Percentiles rank a stretch among this genome's conserved stretches.
Conservation (phyloP, 805 yeast genomes). For the Starmerella apis region DNA sequence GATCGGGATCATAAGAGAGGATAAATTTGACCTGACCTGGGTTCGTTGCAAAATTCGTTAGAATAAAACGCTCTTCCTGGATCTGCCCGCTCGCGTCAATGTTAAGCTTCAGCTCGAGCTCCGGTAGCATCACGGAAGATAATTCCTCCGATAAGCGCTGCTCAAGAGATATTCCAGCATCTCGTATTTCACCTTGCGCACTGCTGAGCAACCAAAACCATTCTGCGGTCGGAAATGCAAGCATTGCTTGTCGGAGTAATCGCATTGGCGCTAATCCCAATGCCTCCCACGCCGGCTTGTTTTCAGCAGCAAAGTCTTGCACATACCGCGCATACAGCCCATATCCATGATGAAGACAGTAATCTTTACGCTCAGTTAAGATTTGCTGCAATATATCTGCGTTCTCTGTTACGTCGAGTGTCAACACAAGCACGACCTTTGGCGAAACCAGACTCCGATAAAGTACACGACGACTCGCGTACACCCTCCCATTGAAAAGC, state of each 20-base stretch:
- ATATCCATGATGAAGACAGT: conserved; percentile 62
- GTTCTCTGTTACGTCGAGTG: conserved; percentile 62
- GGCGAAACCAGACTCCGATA: conserved; percentile 25
- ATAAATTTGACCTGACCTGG: background rate
- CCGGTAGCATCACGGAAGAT: background rate
- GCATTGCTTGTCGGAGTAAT: conserved; percentile 71
- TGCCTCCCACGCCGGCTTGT: conserved; percentile 25
- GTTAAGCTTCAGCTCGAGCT: conserved; percentile 1
- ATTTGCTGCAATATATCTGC: conserved; percentile 48
- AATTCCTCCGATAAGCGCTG: background rate
- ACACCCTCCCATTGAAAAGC: conserved; percentile 23
- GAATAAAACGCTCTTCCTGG: background rate
- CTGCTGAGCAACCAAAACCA: conserved; percentile 77
- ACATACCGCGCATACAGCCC: conserved; percentile 73
- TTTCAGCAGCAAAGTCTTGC: conserved; percentile 51
- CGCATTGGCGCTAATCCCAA: conserved; percentile 47
- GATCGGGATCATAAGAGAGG: background rate
- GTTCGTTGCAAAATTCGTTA: conserved; percentile 2
- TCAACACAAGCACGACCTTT: conserved; percentile 56
- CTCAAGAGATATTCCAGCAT: background rate
- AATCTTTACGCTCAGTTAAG: conserved; percentile 72
- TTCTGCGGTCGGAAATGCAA: conserved; percentile 73
- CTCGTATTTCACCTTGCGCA: conserved; percentile 38
- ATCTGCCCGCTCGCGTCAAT: background rate
- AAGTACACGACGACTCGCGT: conserved; percentile 22